Base-by-base conservation (phyloP, 106 monocot species). In the Allium fistulosum region DNA sequence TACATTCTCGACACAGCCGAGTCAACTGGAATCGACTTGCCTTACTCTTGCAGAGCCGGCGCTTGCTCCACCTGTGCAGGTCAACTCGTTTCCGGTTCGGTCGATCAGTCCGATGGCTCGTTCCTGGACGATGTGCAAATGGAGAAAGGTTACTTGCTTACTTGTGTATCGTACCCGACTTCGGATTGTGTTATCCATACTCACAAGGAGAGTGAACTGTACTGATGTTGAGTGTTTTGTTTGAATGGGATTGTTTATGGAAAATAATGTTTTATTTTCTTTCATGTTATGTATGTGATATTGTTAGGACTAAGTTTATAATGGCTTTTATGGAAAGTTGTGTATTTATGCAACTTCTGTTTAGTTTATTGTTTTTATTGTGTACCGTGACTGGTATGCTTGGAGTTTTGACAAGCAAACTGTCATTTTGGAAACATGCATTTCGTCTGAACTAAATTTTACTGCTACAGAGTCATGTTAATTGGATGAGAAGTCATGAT, bases 51-150 rank as follows among this genome's bases (percentile, higher is more conserved):
- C 79, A 67, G 86, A n/a, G 93, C 89, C 1, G 93, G 89, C 7
- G 88, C 93, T 0, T 89, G 89, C 84, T 94, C 89, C 12, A 89
- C 86, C 0, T 94, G 93, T 51, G 89, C 93, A 9, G 86, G 86
- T 13, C 66, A 71, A 49, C 62, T 83, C 51, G 68, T 37, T 15
- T 74, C 80, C 0, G 89, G 93, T 8, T 62, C 80, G 9, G 86
- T 89, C 16, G 84, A 94, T 63, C 93, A 90, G 64, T 86, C 84
- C 4, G 93, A 94, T 59, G 93, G 84, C n/a, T 89, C 86, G 9
- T 94, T 90, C 71, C 81, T 94, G 10, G 89, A 90, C n/a, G 89
- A 94, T 0, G 15, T 1, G 9, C 79, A 81, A 76, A 80, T 79
- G 57, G 75, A 59, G 16, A 71, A 86, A 16, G 86, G 89, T 0